Conservation (phyloP, 208 protist genomes). For the Trypanosoma theileri region DNA sequence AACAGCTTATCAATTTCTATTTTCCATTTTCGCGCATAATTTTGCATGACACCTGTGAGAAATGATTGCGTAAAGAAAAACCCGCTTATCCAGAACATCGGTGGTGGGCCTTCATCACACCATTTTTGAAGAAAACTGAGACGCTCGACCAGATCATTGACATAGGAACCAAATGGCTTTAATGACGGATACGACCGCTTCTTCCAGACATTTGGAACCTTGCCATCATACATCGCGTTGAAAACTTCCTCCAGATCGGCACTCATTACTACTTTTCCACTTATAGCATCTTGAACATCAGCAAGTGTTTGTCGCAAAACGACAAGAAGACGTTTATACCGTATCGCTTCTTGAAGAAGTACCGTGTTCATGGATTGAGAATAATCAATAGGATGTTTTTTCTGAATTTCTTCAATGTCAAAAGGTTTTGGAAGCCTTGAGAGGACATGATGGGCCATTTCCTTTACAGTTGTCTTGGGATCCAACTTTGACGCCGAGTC, state of each 20-base stretch:
- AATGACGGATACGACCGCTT: constrained; percentile 95
- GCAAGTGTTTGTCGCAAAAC: constrained; percentile 90
- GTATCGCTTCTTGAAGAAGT: constrained; percentile 91
- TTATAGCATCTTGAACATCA: constrained; percentile 95
- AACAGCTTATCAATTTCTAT: constrained; percentile 97
- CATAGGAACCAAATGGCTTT: constrained; percentile 95
- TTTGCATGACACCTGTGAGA: constrained; percentile 96
- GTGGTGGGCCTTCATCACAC: constrained; percentile 82
- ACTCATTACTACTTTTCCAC: constrained; percentile 97
- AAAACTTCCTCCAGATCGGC: constrained; percentile 94
- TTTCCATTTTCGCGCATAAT: constrained; percentile 95
- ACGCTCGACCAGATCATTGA: constrained; percentile 93
- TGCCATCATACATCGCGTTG: constrained; percentile 92
- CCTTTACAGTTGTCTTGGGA: constrained; percentile 81
- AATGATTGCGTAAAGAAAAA: constrained; percentile 98
- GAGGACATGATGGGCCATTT: constrained; percentile 88
- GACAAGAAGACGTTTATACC: constrained; percentile 93
- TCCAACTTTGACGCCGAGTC: constrained; percentile 51
- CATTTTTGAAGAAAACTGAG: constrained; percentile 92
- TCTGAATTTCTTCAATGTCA: constrained; percentile 87
- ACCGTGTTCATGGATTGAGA: constrained; percentile 96
- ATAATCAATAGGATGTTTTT: constrained; percentile 89
- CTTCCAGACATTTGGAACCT: constrained; percentile 91
- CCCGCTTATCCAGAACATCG: constrained; percentile 94
- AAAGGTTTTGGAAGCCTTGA: constrained; percentile 85